Evolutionary conservation across 768 basidiomycete genomes (phyloP), one percentile per base, ranked within the genome.

Genomic region (Auricularia auricula-judae): DNA sequence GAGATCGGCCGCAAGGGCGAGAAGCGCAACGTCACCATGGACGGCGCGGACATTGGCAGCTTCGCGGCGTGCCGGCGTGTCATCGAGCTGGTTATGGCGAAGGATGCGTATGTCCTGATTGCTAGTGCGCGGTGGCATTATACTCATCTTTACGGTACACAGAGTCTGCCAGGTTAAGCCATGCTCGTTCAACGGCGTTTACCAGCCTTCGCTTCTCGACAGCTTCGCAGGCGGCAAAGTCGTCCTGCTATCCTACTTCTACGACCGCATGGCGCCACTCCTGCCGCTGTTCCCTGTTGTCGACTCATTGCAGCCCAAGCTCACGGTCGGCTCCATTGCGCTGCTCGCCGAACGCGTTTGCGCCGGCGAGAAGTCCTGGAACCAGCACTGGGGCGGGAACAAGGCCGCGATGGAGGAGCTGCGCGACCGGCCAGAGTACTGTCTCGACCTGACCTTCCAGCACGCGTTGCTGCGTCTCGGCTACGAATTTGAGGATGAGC

Each of bases 141-240:
- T 14, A 10, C 36, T 12, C 61, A 8, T 34, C 63, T 60, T 18
- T 43, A 51, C 36, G 34, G 62, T 63, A 5, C 10, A 34, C 58
- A 89, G 92, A 0, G 82, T 93, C 65, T 99, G 96, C 74, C 86
- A 91, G 69, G 79, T 88, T 66, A 91, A 94, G 71, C 97, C 97
- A 0, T 99, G 97, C 73, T 91, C 96, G 3, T 99, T 99, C 78
- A 87, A 92, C 71, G 97, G 97, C 12, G 93, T 97, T 33, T 98
- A 98, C 77, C 97, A 99, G 73, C 97, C 97, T 2, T 89, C 89
- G 14, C 80, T 98, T 33, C 78, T 89, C 65, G 90, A 96, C 67
- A 87, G 91, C 10, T 98, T 98, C 83, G 84, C 88, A 1, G 76
- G 80, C 10, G 96, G 96, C 65, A 87, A 86, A 71, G 81, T 96